Evolutionary conservation across 2,329 filamentous ascomycete species (phyloP), one percentile per base, ranked within the genome.

Genomic region (Lasiodiplodia sp.): DNA sequence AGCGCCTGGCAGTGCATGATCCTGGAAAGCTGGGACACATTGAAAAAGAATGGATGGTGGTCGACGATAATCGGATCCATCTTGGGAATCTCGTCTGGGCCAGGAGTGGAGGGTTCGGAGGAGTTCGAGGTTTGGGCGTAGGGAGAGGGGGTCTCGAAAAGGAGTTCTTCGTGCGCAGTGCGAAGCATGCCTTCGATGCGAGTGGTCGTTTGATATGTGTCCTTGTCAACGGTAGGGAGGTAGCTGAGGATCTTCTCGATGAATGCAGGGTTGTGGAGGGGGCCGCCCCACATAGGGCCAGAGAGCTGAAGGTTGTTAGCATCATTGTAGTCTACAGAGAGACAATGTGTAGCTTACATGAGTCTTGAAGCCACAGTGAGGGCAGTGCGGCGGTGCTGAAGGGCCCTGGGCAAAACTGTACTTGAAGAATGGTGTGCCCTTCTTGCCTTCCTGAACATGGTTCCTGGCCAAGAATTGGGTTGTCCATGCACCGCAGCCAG

Each of bases 261-360:
- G 76, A 97, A 99, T 2, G 89, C 87, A 7, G 89, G 86, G 55
- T 94, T 94, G 80, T 99, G 96, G 10, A 99, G 83, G 23, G 91
- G 92, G 0, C 96, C 96, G 40, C 88, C 94, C 83, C 94, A 99
- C 95, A 99, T 98, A 0, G 96, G 96, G 1, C 96, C 96, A 4
- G 90, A 91, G 16, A 98, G 79, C 73, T 78, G 51, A 21, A 8
- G 37, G 34, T 18, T 55, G 47, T 53, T 67, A 60, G 63, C 66
- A 40, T 21, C 37, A 47, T 12, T 47, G 6, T 14, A 6, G 37
- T 57, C 7, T 18, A 18, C 25, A 14, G 7, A 2, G 44, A 25
- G 16, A 34, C 6, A 12, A n/a, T 21, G 12, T 7, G 23, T 3
- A 11, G 28, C 71, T 67, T 74, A 77, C 74, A 79, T 98, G 96